Evolutionary conservation across 1,139 yeast species (phyloP), one percentile per base, ranked within the genome.

Genomic region (Waltiozyma solani): DNA sequence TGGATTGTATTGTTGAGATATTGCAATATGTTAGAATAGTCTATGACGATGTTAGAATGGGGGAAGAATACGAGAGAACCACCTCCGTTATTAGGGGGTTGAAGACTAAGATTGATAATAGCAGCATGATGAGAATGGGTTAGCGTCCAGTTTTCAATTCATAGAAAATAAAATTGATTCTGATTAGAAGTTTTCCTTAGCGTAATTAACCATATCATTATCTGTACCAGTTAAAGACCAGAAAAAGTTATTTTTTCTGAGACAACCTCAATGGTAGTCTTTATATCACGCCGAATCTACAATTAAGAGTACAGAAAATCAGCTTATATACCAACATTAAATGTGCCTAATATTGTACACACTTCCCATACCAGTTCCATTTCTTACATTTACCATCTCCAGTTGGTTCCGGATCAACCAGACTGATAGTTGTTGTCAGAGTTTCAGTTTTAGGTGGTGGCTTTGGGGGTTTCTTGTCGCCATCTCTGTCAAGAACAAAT

Each of bases 401-500:
- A 3, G 57, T 48, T 1, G 56, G 51, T 10, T 49, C 40, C 6
- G 52, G 42, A 3, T 47, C 34, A 5, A 44, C 34, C 7, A 44
- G 42, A 6, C 53, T 37, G 2, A 52, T 41, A 12, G 43, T 37
- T 6, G 47, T 37, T 1, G 30, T 15, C 3, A 38, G 37, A 4
- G 46, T 39, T 10, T 49, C 40, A n/a, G 49, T 35, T n/a, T 53
- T 42, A n/a, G 23, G 10, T 7, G 10, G 23, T 21, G 10, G 23
- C 10, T 10, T 21, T 21, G 7, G 23, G 10, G 7, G 23, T 17
- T 44, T 40, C 11, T 45, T 44, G 27, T 47, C 45, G 27, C 52
- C 51, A 12, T 60, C 62, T 10, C 61, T 62, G 33, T 69, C 78
- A 26, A 73, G 70, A 2, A 80, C 75, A 59, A 74, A 91, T 37